phyloP scores from a whole-genome alignment of 1,284 basidiomycete species.

The Malassezia sympodialis region DNA sequence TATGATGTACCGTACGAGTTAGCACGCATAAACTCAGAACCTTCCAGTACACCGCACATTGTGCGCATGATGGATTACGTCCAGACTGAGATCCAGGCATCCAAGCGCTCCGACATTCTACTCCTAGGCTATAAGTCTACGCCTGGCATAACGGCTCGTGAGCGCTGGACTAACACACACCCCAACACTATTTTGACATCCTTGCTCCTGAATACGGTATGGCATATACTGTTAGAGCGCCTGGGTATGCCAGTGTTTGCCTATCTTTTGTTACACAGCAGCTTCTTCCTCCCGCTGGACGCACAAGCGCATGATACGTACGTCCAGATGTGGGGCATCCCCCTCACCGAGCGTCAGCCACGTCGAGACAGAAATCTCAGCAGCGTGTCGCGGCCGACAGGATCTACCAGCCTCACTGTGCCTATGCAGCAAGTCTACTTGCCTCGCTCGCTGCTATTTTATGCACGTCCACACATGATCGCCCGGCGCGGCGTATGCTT shows the following conservation, averaged over 20 bases:
- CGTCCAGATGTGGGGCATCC: conserved; percentile 65
- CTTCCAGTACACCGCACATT: neutral
- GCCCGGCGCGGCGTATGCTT: conserved; percentile 4
- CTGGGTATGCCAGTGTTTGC: conserved; percentile 63
- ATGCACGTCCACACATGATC: neutral
- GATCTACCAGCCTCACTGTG: neutral
- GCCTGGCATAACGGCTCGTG: neutral
- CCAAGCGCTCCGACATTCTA: conserved; percentile 52
- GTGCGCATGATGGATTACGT: neutral
- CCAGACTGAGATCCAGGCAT: neutral
- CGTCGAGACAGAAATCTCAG: neutral
- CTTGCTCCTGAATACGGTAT: conserved; percentile 57
- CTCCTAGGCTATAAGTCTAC: conserved; percentile 57
- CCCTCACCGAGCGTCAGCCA: conserved; percentile 52
- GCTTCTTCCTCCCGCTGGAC: conserved; percentile 59
- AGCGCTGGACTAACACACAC: conserved; percentile 52
- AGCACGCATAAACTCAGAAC: neutral
- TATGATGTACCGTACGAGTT: neutral
- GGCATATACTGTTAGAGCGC: conserved; percentile 59
- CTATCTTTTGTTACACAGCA: conserved; percentile 63
- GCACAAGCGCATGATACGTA: conserved; percentile 61
- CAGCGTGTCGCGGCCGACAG: neutral
- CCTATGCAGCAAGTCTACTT: neutral
- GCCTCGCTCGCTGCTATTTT: neutral
- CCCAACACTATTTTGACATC: conserved; percentile 65